Base-by-base conservation (phyloP, 1,284 basidiomycete species). In the Ustilago esculenta region DNA sequence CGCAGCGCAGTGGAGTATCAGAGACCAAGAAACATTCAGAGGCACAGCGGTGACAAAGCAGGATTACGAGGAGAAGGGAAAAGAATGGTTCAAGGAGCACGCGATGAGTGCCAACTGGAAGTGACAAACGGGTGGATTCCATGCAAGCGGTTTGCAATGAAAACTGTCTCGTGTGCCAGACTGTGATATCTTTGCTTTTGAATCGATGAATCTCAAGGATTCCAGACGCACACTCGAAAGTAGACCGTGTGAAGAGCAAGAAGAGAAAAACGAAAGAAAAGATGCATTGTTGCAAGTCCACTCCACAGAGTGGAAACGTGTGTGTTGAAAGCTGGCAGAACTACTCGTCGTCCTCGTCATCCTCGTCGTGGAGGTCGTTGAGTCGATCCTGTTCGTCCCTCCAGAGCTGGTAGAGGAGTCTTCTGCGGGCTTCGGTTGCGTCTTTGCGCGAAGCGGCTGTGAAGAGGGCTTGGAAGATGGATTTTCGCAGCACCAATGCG, bases 21-120 rank as follows among this genome's bases (percentile, higher is more conserved):
- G 47, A 10, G 43, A 73, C 4, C 9, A 29, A 1, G 59, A 78
- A 1, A 42, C 33, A 20, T 76, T 76, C 60, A 77, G 76, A 37
- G 79, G 81, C 18, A 86, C 88, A 2, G 86, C 91, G 32, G 81
- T 87, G 39, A 91, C 90, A 3, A 87, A 86, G 73, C 87, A 86
- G 4, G 92, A 96, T 77, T 99, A 97, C 72, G 89, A 94, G 4
- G 96, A 99, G 82, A 88, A 88, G 84, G 96, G 96, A 0, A 88
- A 88, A 2, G 94, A 98, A 82, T 86, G 83, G 81, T 79, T 86
- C 72, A 85, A 85, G 73, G 86, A 85, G 60, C 85, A 86, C 75
- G 29, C 60, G 11, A 36, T 75, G 6, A 59, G 54, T 23, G 58
- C 59, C 2, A 72, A 64, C 30, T 72, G 69, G 59, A 48, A 39